Base-by-base conservation (phyloP, 805 yeast species). In the Soucietia sequanensis region DNA sequence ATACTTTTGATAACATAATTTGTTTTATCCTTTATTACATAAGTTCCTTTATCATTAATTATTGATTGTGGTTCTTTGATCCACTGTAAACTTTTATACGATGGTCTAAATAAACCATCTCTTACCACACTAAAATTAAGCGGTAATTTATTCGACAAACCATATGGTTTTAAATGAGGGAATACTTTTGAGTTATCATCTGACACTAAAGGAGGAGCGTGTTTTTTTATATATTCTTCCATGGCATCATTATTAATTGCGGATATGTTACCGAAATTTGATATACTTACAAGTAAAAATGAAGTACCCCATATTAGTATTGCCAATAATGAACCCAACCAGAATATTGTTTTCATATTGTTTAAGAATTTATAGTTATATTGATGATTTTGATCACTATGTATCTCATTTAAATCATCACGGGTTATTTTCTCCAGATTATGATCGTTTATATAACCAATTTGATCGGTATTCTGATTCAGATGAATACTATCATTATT, bases 41-140 rank as follows among this genome's bases (percentile, higher is more conserved):
- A 87, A 6, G 86, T 73, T 4, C 95, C 95, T 38, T 72, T 72
- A 52, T 82, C 90, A 41, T 75, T 60, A 9, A 46, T 43, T 7
- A 61, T 50, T 0, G 82, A 74, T 16, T 67, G 67, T 2, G 78
- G 76, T 14, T 65, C 63, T 12, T 59, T 64, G 29, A 86, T 75
- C 95, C 95, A 87, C 54, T 84, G 91, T 21, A 87, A 65, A 6
- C 72, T 56, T 41, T 76, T 74, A 32, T 50, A 58, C 11, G 62
- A 57, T 0, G 93, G 82, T 0, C 52, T 41, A 46, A 84, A 84
- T 3, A 74, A 67, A 1, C 78, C 78, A 33, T 75, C 73, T 43
- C 91, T 70, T 2, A 58, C 58, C 7, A 50, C 51, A 3, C 54
- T 40, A 22, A 61, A 52, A 30, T 58, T 54, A 29, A 68, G 44